Conservation (phyloP, 2,329 filamentous ascomycete genomes). For the Colletotrichum graminicola region DNA sequence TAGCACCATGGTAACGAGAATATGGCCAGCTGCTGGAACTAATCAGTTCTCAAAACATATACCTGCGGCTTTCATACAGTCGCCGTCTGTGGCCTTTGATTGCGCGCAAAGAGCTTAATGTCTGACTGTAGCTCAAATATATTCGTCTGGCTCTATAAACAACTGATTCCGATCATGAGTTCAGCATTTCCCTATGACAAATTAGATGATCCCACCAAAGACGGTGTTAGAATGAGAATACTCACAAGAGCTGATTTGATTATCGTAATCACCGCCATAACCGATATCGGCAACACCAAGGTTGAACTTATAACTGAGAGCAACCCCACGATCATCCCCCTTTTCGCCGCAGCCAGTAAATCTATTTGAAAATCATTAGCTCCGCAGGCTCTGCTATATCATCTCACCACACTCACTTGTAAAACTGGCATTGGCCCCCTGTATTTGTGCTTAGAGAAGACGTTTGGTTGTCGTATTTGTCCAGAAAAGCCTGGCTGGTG, state of each 20-base stretch:
- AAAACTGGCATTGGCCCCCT: constrained; percentile 35
- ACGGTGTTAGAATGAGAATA: not conserved
- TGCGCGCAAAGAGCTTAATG: not conserved
- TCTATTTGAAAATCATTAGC: not conserved
- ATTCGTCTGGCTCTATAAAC: not conserved
- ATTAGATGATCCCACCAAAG: not conserved
- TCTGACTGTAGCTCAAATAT: too few relatives aligned
- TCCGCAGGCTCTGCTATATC: too few relatives aligned
- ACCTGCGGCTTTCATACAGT: not conserved
- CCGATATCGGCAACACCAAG: constrained; percentile 4
- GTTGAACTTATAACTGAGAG: constrained; percentile 33
- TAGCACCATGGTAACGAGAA: not conserved
- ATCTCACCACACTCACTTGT: not conserved
- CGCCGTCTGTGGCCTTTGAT: not conserved
- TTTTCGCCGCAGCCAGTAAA: constrained; percentile 32
- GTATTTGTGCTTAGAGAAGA: constrained; percentile 35
- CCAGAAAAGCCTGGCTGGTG: constrained; percentile 17
- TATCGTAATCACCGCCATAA: constrained; percentile 34
- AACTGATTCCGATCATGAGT: not conserved
- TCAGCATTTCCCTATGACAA: constrained; percentile 33
- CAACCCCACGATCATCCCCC: constrained; percentile 33
- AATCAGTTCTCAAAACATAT: not conserved
- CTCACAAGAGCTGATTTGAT: constrained; percentile 40
- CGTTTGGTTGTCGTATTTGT: constrained; percentile 36
- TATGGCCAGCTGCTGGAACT: too few relatives aligned